Evolutionary conservation across 192 early-diverging fungal genomes (phyloP), one percentile per base, ranked within the genome.

Genomic region (Dissophora globulifera): DNA sequence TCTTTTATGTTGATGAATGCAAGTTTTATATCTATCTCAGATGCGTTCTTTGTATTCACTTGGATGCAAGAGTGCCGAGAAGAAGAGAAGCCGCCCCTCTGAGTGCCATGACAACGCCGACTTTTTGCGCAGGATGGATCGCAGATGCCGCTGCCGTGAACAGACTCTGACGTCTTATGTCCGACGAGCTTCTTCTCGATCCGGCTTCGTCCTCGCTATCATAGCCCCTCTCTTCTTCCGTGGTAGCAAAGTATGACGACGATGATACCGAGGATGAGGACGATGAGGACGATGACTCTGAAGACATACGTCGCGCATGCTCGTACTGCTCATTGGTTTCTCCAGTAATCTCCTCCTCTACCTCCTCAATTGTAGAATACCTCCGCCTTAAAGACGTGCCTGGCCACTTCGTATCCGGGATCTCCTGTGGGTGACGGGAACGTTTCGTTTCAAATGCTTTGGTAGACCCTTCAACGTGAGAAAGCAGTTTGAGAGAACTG

Each of bases 331-430:
- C 49, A 50, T 29, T 19, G 46, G 15, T 26, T 27, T 10, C 22
- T 26, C 9, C n/a, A 49, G 46, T 30, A n/a, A 5, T 45, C 43
- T 45, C 43, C 43, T 45, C 43, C 10, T 45, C 43, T 45, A 17
- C 70, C 31, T 74, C 70, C 22, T 30, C 41, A 47, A 74, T 74
- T 7, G 65, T 52, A 0, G 70, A 74, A 41, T 65, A 23, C 27
- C 70, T 51, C 38, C 62, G 31, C 41, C 45, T 50, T 16, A 42
- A 32, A 8, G 53, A 48, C 45, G 35, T 17, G 6, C 35, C 13
- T 38, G 50, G 12, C 7, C 19, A 0, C 41, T 33, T 53, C 17
- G 54, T 50, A n/a, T 40, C 20, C 15, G 42, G 5, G 46, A 65
- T 48, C 1, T 29, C 45, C 23, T 63, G 59, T 48, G 68, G 69